phyloP scores from a whole-genome alignment of 768 basidiomycete species.

The Termitomyces sp. region DNA sequence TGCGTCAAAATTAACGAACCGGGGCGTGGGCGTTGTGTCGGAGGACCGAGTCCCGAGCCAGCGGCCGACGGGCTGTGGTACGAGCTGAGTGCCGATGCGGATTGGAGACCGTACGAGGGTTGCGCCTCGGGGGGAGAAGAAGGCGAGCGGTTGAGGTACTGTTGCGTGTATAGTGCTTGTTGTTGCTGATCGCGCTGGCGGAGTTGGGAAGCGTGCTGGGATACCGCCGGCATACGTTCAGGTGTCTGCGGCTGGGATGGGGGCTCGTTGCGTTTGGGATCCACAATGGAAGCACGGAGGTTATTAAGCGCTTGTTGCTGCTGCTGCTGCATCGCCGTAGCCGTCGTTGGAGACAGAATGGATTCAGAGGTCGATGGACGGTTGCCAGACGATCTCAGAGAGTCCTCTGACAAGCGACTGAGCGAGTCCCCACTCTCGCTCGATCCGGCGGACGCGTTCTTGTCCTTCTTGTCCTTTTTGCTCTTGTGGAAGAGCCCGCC shows the following conservation, averaged over 20 bases:
- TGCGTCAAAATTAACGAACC: slow-evolving; percentile 73
- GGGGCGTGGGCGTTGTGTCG: slow-evolving; percentile 54
- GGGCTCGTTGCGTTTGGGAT: slow-evolving; percentile 20
- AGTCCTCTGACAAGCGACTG: slow-evolving; percentile 55
- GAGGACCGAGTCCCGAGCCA: slow-evolving; percentile 44
- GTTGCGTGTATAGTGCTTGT: slow-evolving; percentile 79
- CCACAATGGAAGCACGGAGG: slow-evolving; percentile 19
- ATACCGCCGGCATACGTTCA: slow-evolving; percentile 34
- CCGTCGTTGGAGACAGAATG: slow-evolving; percentile 47
- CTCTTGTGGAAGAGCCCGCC: slow-evolving; percentile 69
- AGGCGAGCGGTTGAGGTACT: slow-evolving; percentile 85
- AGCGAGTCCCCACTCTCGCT: slow-evolving; percentile 45
- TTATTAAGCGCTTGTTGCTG: slow-evolving; percentile 33
- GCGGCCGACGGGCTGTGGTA: slow-evolving; percentile 22
- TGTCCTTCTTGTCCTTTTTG: slow-evolving; percentile 71
- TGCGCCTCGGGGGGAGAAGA: slow-evolving; percentile 71
- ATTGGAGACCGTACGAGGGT: slow-evolving; percentile 71
- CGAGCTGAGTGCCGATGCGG: slow-evolving; percentile 55
- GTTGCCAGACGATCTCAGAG: slow-evolving; percentile 42
- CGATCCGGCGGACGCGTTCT: slow-evolving; percentile 41
- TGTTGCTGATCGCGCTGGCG: slow-evolving; percentile 88
- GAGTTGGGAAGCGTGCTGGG: slow-evolving; percentile 63
- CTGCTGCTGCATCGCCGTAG: slow-evolving; percentile 53
- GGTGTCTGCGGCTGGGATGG: slow-evolving; percentile 20
- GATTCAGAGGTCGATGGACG: slow-evolving; percentile 33